These are phyloP conservation scores for Pseudozyma tsukubaensis DNA, from an alignment of 1,284 basidiomycete species.

Conservation along the genomic window DNA sequence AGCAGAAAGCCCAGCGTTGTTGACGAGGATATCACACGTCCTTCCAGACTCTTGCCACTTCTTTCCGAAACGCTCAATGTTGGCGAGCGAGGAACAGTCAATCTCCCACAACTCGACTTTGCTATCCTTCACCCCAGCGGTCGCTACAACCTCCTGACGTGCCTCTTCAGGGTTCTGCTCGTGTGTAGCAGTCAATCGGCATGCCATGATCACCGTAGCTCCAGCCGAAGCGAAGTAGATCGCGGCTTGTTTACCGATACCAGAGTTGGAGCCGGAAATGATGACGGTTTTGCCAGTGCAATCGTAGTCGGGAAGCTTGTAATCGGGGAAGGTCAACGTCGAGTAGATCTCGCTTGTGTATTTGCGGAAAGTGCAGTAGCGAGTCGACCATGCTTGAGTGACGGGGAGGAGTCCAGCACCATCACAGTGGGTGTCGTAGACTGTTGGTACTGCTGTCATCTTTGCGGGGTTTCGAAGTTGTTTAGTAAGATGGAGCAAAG, in stretches of 20 bases:
- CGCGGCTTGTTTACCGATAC: constrained; percentile 58
- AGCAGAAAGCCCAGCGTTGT: constrained; percentile 54
- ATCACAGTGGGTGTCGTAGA: constrained; percentile 58
- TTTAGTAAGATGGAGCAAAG: not conserved
- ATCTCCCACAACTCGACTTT: constrained; percentile 60
- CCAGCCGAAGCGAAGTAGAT: constrained; percentile 48
- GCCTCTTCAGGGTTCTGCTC: constrained; percentile 56
- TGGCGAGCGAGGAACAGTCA: constrained; percentile 51
- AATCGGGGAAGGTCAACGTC: constrained; percentile 22
- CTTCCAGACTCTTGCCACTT: constrained; percentile 39
- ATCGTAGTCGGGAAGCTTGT: constrained; percentile 23
- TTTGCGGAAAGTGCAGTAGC: constrained; percentile 33
- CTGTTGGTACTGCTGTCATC: constrained; percentile 25
- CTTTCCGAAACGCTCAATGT: constrained; percentile 40
- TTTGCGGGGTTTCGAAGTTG: not conserved
- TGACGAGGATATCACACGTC: constrained; percentile 45
- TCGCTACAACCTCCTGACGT: constrained; percentile 31
- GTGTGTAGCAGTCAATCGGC: constrained; percentile 53
- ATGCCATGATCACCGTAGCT: constrained; percentile 57
- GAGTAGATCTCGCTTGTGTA: constrained; percentile 25
- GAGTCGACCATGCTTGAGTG: constrained; percentile 39
- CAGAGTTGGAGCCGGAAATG: constrained; percentile 55
- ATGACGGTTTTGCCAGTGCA: constrained; percentile 54
- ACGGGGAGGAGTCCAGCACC: constrained; percentile 50
- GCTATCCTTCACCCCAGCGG: constrained; percentile 11